Evolutionary conservation across 225 moss, liverwort and hornwort species (phyloP), one percentile per base, ranked within the genome.

Genomic region (Neckera pumila): DNA sequence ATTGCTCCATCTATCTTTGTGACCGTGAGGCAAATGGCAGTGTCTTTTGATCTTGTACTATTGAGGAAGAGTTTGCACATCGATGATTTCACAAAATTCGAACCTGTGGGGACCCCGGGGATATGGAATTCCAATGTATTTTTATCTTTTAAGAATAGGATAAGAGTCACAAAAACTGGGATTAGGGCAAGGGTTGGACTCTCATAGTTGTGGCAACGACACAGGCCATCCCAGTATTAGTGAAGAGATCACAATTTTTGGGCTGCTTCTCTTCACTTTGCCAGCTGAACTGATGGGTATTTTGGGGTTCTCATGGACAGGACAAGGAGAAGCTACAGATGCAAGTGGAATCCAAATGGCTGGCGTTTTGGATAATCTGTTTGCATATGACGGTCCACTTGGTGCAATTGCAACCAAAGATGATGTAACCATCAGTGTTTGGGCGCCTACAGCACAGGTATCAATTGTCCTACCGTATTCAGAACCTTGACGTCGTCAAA

Each of bases 361-460:
- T 56, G 98, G 98, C 62, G 95, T 96, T 83, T 90, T 98, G 91
- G 98, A 98, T 86, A 91, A 93, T 53, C 51, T 95, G 53, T 97
- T 94, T 91, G 93, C 96, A 60, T 97, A 96, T 72, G 95, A 98
- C 82, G 98, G 98, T 69, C 93, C 95, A 45, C 94, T 98, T 45
- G 98, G 98, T 78, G 93, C 90, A 73, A 90, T 56, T 64, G 90
- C 92, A 28, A 85, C 86, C 80, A 91, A 91, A 42, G 91, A 94
- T 54, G 76, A 79, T 88, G 93, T 94, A 43, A 87, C 92, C 62
- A 87, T 98, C 51, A 91, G 89, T 86, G 53, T 98, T 20, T 98
- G 98, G 98, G 97, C 98, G 84, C 98, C 98, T 77, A 97, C 98
- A 77, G 98, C 98, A 79, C 97, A 95, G 94, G 96, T 96, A 93